Conservation (phyloP, 2,329 filamentous ascomycete species). For the Neopestalotiopsis rosae region DNA sequence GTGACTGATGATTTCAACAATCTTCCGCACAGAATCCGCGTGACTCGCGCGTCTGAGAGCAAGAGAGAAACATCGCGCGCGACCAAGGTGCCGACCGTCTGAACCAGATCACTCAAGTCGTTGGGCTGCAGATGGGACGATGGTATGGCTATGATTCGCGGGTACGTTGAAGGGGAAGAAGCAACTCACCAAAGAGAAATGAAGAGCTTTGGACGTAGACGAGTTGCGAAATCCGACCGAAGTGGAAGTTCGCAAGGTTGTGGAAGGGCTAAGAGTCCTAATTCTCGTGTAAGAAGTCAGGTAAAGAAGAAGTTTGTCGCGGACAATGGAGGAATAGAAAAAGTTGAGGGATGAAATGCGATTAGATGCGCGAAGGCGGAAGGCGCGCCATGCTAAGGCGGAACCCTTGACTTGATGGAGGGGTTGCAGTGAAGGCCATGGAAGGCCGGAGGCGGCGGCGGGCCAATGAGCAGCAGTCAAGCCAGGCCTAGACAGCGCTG, state of each 20-base stretch:
- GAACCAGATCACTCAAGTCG: background rate
- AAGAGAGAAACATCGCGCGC: background rate
- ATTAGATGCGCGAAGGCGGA: constrained; percentile 15
- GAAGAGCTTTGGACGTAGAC: background rate
- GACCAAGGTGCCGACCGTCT: background rate
- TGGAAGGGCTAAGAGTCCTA: background rate
- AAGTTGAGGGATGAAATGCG: constrained; percentile 5
- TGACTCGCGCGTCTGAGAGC: background rate
- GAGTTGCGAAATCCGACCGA: too few species aligned
- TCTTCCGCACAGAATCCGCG: background rate
- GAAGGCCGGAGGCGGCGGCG: background rate
- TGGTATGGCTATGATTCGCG: background rate
- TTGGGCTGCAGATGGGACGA: background rate
- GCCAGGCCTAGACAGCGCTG: too few species aligned
- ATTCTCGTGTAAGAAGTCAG: background rate
- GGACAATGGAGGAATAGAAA: background rate
- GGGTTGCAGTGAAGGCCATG: background rate
- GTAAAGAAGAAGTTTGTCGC: background rate
- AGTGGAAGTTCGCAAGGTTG: background rate
- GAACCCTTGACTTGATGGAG: background rate
- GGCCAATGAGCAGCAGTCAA: background rate
- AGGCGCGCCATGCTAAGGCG: constrained; percentile 3
- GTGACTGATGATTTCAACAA: background rate
- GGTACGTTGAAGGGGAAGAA: background rate
- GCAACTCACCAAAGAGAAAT: background rate